Conservation (phyloP, 192 early-diverging fungal species). For the Gigaspora rosea region DNA sequence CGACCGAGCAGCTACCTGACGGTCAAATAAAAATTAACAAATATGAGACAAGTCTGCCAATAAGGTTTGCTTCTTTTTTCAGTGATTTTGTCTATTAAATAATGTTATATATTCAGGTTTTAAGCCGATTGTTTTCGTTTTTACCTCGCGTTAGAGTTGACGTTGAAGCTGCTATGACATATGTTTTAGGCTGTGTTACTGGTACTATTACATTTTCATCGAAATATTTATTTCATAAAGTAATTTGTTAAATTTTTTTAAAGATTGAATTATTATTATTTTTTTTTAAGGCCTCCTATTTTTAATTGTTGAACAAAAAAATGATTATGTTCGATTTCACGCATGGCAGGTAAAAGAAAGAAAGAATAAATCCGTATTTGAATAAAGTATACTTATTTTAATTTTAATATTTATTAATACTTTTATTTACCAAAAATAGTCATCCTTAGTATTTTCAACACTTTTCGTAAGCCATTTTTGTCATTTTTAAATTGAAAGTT, state of each 20-base stretch:
- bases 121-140: not conserved
- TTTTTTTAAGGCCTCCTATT: conserved; percentile 60
- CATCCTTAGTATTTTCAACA: conserved; percentile 8
- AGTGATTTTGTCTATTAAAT: not conserved
- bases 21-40: conserved; percentile 61
- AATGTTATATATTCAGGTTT: not conserved
- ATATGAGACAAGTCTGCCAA: conserved; percentile 64
- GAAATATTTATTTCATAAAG: too few species aligned
- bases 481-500: not conserved
- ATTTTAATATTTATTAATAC: not conserved
- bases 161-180: conserved; percentile 73
- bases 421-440: conserved; percentile 2
- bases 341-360: conserved; percentile 58
- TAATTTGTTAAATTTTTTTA: too few species aligned
- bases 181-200: conserved; percentile 58
- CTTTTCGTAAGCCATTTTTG: not conserved
- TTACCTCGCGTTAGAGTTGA: conserved; percentile 64
- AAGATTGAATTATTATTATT: not conserved
- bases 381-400: not conserved
- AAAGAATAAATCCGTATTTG: not conserved
- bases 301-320: conserved; percentile 74
- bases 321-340: conserved; percentile 72
- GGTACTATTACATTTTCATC: conserved; percentile 34
- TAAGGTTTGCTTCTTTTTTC: conserved; percentile 7
- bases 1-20: conserved; percentile 12